phyloP scores from a whole-genome alignment of 495 filamentous ascomycete species.

The Bacidia rubella region DNA sequence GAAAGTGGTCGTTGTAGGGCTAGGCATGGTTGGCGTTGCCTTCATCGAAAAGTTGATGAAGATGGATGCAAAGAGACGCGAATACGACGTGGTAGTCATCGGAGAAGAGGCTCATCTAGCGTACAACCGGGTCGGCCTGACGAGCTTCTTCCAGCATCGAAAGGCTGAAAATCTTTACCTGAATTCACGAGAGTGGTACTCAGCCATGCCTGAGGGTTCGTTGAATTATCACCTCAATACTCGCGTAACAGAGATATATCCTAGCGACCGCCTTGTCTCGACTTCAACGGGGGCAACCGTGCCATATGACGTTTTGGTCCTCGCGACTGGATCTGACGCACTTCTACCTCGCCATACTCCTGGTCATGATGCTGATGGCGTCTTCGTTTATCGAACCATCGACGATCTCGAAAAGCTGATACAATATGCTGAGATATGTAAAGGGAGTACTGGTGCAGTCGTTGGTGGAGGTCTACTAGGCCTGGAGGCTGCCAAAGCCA shows the following conservation, averaged over 20 bases:
- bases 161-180: conserved; percentile 83
- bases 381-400: conserved; percentile 93
- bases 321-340: conserved; percentile 88
- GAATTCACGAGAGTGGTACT: conserved; percentile 72
- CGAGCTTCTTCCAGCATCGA: conserved; percentile 83
- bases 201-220: conserved; percentile 44
- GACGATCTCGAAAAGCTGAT: conserved; percentile 76
- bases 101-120: conserved; percentile 87
- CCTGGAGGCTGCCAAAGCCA: conserved; percentile 86
- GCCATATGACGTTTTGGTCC: conserved; percentile 76
- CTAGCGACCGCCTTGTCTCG: conserved; percentile 47
- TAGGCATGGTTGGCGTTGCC: conserved; percentile 92
- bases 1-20: conserved; percentile 71
- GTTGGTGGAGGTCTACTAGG: conserved; percentile 88
- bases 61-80: conserved; percentile 57
- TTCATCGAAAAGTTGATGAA: conserved; percentile 94
- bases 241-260: conserved; percentile 55
- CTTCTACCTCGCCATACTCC: conserved; percentile 69
- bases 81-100: conserved; percentile 80
- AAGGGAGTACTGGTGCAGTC: conserved; percentile 59
- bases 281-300: conserved; percentile 60
- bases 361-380: conserved; percentile 70
- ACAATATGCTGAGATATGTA: conserved; percentile 48
- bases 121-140: conserved; percentile 93
- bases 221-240: conserved; percentile 81